phyloP scores from a whole-genome alignment of 2,329 filamentous ascomycete genomes.

The Calonectria leucothoes region DNA sequence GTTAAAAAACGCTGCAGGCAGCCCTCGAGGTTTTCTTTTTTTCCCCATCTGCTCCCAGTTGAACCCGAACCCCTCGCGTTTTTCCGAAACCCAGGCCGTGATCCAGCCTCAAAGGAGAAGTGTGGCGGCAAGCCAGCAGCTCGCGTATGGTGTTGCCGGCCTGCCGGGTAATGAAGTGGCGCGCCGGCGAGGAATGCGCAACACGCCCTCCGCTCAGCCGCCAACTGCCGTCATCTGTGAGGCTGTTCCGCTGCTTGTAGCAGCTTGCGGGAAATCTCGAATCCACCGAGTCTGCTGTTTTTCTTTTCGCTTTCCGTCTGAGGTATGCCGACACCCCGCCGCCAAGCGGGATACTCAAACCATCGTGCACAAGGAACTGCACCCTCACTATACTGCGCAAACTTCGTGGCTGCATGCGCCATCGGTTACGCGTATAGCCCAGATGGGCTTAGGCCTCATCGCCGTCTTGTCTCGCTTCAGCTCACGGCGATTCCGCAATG shows the following conservation, averaged over 20 bases:
- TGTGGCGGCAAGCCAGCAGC: neutral
- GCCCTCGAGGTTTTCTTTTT: neutral
- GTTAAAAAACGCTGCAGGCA: neutral
- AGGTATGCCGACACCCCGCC: neutral
- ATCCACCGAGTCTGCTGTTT: neutral
- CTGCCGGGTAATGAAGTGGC: neutral
- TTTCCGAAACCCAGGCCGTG: neutral
- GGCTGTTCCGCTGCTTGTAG: neutral
- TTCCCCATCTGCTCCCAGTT: neutral
- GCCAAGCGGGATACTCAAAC: neutral
- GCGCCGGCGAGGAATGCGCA: neutral
- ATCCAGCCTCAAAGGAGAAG: neutral
- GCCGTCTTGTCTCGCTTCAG: neutral
- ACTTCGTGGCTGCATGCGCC: neutral
- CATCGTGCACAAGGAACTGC: neutral
- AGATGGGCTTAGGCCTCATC: neutral
- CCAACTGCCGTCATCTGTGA: too few species aligned
- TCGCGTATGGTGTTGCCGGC: neutral
- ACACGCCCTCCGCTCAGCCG: neutral
- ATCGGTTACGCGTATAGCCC: neutral
- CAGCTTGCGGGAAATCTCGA: neutral
- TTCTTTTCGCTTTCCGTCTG: neutral
- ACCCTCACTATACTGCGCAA: too few species aligned
- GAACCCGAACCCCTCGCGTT: neutral
- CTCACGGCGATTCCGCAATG: neutral